Evolutionary conservation across 2,329 filamentous ascomycete genomes (phyloP).

Genomic region (Raffaelea arxii): DNA sequence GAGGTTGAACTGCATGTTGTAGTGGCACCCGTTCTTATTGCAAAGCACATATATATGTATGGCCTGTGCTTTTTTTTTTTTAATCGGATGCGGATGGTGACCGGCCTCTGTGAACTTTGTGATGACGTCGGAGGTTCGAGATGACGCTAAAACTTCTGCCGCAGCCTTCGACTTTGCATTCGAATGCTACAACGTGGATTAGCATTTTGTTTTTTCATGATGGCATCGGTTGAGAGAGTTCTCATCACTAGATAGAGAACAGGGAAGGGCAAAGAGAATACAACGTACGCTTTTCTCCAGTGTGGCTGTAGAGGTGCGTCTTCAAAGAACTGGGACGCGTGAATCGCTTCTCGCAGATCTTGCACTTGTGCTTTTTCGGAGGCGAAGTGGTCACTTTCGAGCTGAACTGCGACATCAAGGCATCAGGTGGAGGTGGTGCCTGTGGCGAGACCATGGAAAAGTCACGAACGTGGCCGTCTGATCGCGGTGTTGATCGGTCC

Average conservation of each 20-base stretch:
- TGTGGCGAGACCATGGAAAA: constrained; percentile 59
- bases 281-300: constrained; percentile 88
- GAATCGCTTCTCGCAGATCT: constrained; percentile 96
- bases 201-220: not conserved
- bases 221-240: not conserved
- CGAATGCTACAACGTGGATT: constrained; percentile 59
- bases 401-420: constrained; percentile 98
- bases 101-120: constrained; percentile 88
- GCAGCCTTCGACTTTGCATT: constrained; percentile 89
- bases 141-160: constrained; percentile 96
- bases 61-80: too few species aligned
- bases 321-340: constrained; percentile 88
- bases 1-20: too few species aligned
- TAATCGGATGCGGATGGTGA: constrained; percentile 52
- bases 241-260: not conserved
- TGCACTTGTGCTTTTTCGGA: constrained; percentile 99
- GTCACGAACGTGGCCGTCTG: constrained; percentile 81
- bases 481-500: too few species aligned
- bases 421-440: constrained; percentile 67
- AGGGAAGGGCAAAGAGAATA: not conserved
- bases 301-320: constrained; percentile 98
- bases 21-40: too few species aligned
- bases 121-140: constrained; percentile 86
- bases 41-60: too few species aligned
- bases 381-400: constrained; percentile 93